These are phyloP conservation scores for Leccinum imitatum DNA, from an alignment of 768 basidiomycete species.

Conservation along the genomic window DNA sequence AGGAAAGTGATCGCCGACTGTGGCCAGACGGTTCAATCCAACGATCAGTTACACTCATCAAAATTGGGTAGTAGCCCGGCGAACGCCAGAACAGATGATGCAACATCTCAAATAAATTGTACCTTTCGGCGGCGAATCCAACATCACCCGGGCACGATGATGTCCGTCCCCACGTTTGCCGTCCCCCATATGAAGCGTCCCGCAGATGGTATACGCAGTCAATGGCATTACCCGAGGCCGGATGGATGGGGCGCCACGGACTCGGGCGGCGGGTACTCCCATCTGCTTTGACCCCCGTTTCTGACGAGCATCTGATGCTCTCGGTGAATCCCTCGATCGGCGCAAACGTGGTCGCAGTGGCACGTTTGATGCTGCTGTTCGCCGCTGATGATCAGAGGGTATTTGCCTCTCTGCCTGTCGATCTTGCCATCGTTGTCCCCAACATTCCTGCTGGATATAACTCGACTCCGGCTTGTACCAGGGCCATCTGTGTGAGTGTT, in stretches of 20 bases:
- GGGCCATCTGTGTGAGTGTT: slow-evolving; percentile 39
- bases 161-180: too few species aligned
- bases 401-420: slow-evolving; percentile 1
- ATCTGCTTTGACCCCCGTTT: slow-evolving; percentile 39
- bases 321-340: slow-evolving; percentile 46
- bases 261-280: background rate
- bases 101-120: too few species aligned
- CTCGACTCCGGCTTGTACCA: slow-evolving; percentile 34
- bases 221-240: background rate
- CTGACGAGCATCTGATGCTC: slow-evolving; percentile 54
- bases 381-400: slow-evolving; percentile 31
- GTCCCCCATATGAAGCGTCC: too few species aligned
- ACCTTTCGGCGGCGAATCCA: too few species aligned
- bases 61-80: slow-evolving; percentile 22
- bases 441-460: slow-evolving; percentile 43
- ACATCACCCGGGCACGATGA: too few species aligned
- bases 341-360: slow-evolving; percentile 44
- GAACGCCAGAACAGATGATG: slow-evolving; percentile 45
- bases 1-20: slow-evolving; percentile 47
- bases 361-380: slow-evolving; percentile 52
- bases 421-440: slow-evolving; percentile 50
- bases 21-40: slow-evolving; percentile 3
- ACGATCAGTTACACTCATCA: slow-evolving; percentile 15
- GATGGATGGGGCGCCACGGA: background rate
- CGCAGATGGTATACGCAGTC: background rate